Base-by-base conservation (phyloP, 2,329 filamentous ascomycete species). In the Corniculantispora saksenae region DNA sequence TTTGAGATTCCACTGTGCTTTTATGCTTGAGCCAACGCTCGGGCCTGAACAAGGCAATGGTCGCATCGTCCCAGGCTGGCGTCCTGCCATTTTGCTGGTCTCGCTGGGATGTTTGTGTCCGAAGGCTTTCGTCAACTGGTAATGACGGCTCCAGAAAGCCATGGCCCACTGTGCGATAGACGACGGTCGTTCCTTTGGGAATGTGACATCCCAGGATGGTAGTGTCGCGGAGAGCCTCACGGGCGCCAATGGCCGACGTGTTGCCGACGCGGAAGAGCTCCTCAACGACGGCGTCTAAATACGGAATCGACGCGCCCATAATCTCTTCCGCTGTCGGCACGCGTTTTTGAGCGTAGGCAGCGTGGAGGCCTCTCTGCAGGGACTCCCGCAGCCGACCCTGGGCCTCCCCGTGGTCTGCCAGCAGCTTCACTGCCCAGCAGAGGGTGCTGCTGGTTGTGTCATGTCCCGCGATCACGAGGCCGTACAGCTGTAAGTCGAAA, bases 241-340 rank as follows among this genome's bases (percentile, higher is more conserved):
- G 72, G 0, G 72, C 55, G 0, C 77, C 66, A 2, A 73, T 57
- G 0, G 73, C 65, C 1, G 73, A 72, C 9, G 71, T 69, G 3
- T 71, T 69, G 1, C 70, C 67, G 23, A 69, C 55, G 1, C 79
- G 73, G 0, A 80, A 68, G 0, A 73, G 69, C 64, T 81, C 78
- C 61, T 79, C 76, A 1, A 79, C 67, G 2, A 74, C 70, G 5
- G 76, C 77, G 43, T 80, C 78, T 0, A 80, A 72, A 66, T 78
- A 79, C 0, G 74, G 73, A 1, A 76, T 67, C 0, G 70, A 66
- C 3, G 69, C 59, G n/a, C 60, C 61, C 1, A 64, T 65, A 10
- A 79, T 71, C 66, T 79, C 77, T 1, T 68, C 38, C 1, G 70
- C 67, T 0, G 69, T 71, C 1, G 75, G 76, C 3, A 43, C 4